phyloP scores from a whole-genome alignment of 2,329 filamentous ascomycete genomes.

The Tolypocladium tropicale region DNA sequence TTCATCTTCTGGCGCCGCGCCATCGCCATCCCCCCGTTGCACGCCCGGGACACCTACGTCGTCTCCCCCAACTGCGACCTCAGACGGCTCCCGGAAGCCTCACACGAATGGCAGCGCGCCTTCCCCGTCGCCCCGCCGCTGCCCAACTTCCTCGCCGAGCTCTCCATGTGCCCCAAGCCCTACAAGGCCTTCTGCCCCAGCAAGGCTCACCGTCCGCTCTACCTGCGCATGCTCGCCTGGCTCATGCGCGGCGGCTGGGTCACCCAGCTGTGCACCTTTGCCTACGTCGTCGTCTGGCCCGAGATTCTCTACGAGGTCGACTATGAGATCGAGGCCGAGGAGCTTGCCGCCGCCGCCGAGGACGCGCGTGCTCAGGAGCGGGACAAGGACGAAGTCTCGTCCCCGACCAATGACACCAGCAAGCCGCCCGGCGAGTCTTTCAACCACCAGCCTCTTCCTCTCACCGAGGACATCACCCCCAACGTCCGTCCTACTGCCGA shows the following conservation, averaged over 20 bases:
- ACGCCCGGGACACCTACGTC: conserved; percentile 83
- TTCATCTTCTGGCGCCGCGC: conserved; percentile 94
- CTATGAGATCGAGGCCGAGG: conserved; percentile 57
- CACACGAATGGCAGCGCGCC: conserved; percentile 59
- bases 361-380: conserved; percentile 5
- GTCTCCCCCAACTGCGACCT: conserved; percentile 84
- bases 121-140: conserved; percentile 80
- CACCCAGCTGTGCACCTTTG: conserved; percentile 84
- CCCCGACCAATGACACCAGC: background rate
- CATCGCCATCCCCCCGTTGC: conserved; percentile 81
- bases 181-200: conserved; percentile 80
- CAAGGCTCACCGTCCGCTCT: conserved; percentile 76
- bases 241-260: conserved; percentile 89
- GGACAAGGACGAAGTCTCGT: background rate
- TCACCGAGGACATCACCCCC: conserved; percentile 12
- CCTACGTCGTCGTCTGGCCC: conserved; percentile 74
- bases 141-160: conserved; percentile 74
- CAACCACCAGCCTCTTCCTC: background rate
- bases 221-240: conserved; percentile 89
- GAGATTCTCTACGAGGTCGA: conserved; percentile 77
- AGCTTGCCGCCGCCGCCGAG: conserved; percentile 34
- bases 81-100: conserved; percentile 56
- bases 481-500: conserved; percentile 34
- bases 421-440: background rate
- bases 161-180: conserved; percentile 70